Evolutionary conservation across 768 basidiomycete genomes (phyloP).

Genomic region (Lactarius sp.): DNA sequence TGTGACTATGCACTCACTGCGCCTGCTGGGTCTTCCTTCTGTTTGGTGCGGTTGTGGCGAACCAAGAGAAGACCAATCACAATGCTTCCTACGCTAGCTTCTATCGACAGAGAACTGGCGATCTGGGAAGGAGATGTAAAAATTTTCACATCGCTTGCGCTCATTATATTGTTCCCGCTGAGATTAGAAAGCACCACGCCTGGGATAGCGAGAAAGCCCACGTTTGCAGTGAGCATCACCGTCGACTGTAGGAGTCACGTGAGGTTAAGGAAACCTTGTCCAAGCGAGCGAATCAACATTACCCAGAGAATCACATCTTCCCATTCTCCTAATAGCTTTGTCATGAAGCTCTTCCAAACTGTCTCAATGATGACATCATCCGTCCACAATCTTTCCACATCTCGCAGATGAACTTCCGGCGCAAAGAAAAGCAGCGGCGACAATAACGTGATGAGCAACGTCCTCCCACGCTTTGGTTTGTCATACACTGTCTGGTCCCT

Average conservation of each 20-base stretch:
- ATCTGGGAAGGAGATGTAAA: slow-evolving; percentile 42
- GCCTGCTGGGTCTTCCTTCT: slow-evolving; percentile 30
- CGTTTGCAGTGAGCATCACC: slow-evolving; percentile 35
- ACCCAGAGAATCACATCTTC: slow-evolving; percentile 16
- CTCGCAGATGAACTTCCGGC: slow-evolving; percentile 11
- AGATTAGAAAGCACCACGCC: slow-evolving; percentile 23
- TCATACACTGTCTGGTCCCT: slow-evolving; percentile 3
- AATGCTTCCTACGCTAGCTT: slow-evolving; percentile 45
- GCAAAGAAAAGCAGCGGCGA: slow-evolving; percentile 18
- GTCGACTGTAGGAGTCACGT: slow-evolving; percentile 27
- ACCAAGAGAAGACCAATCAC: slow-evolving; percentile 44
- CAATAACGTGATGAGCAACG: slow-evolving; percentile 12
- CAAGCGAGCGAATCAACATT: not conserved
- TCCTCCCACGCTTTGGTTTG: not conserved
- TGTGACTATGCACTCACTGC: not conserved
- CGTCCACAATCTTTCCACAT: slow-evolving; percentile 10
- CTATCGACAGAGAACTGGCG: slow-evolving; percentile 45
- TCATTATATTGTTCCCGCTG: not conserved
- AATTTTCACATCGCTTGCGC: not conserved
- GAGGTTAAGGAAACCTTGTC: not conserved
- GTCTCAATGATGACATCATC: slow-evolving; percentile 13
- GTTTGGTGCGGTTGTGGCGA: slow-evolving; percentile 39
- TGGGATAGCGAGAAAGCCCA: slow-evolving; percentile 36
- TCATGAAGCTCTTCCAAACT: slow-evolving; percentile 15
- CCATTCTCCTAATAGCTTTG: slow-evolving; percentile 11